Conservation (phyloP, 306 rosid species). For the Cucumis sativus region DNA sequence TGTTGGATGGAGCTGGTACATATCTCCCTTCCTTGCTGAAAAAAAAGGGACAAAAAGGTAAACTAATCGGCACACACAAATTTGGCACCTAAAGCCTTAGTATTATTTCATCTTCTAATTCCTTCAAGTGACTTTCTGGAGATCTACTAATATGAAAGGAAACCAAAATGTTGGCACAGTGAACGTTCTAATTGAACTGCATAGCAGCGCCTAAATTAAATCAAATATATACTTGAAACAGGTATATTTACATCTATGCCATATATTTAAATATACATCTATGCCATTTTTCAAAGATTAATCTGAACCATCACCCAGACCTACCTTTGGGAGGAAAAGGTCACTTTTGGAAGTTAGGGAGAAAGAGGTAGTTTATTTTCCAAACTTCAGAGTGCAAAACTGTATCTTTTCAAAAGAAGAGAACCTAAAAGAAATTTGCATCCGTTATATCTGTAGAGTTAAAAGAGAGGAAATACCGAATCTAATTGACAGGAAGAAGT, state of each 20-base stretch:
- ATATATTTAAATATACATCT: no score
- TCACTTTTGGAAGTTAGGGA: background rate
- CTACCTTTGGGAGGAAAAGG: background rate
- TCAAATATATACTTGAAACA: background rate
- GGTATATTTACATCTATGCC: background rate
- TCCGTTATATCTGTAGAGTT: background rate
- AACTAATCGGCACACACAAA: background rate
- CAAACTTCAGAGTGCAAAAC: background rate
- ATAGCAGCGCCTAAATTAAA: background rate
- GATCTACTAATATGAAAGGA: background rate
- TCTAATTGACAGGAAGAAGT: slow-evolving; percentile 41
- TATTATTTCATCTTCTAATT: background rate
- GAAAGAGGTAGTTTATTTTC: background rate
- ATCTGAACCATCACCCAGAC: background rate
- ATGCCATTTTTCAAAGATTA: no score
- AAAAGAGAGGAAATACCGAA: slow-evolving; percentile 40
- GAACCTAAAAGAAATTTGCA: background rate
- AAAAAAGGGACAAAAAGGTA: slow-evolving; percentile 6
- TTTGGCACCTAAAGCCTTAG: background rate
- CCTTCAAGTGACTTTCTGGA: background rate
- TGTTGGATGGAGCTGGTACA: slow-evolving; percentile 72
- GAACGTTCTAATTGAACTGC: background rate
- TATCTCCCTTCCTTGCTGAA: slow-evolving; percentile 57
- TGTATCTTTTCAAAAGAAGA: background rate
- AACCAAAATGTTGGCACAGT: background rate